Evolutionary conservation across 176 grass and related monocot species (phyloP), one percentile per base, ranked within the genome.

Genomic region (Secale cereale): DNA sequence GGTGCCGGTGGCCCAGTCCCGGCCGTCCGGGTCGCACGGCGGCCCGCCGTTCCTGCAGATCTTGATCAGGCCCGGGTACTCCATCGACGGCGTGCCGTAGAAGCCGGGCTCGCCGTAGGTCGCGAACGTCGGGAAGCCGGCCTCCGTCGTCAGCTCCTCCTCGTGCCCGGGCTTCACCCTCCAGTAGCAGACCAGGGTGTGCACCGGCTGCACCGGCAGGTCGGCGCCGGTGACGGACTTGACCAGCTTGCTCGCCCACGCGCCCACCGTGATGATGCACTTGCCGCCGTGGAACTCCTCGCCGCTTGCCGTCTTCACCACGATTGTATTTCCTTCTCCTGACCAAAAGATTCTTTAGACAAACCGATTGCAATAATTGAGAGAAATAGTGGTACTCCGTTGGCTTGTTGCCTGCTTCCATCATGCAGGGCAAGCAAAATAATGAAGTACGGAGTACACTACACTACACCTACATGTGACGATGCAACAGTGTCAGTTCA

Each of bases 41-140:
- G 70, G 85, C 6, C 94, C 94, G 16, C 92, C 81, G 33, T 97
- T 90, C 84, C 91, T 59, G 29, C 84, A 86, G 29, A 97, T 81
- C 81, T 98, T 98, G 82, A 98, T 93, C 75, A 98, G 87, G 16
- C 90, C 90, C 2, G 95, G 92, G 85, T 88, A 98, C 87, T 98
- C 95, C 61, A 93, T 39, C 4, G 90, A 89, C 40, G 95, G 95
- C 27, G 95, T 97, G 74, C 92, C 84, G 50, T 97, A 97, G 74
- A 97, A 84, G 92, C 88, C 93, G 0, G 84, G 84, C 0, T 86
- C 70, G 25, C 91, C 91, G 79, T 94, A 97, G 84, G 92, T 94
- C 1, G 89, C 90, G 82, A 97, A 97, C 77, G 95, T 93, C 30
- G 95, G 95, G 78, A 97, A 97, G 3, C 92, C 95, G 31, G 74